Conservation (phyloP, 805 yeast species). For the Cyberlindnera subsufficiens region DNA sequence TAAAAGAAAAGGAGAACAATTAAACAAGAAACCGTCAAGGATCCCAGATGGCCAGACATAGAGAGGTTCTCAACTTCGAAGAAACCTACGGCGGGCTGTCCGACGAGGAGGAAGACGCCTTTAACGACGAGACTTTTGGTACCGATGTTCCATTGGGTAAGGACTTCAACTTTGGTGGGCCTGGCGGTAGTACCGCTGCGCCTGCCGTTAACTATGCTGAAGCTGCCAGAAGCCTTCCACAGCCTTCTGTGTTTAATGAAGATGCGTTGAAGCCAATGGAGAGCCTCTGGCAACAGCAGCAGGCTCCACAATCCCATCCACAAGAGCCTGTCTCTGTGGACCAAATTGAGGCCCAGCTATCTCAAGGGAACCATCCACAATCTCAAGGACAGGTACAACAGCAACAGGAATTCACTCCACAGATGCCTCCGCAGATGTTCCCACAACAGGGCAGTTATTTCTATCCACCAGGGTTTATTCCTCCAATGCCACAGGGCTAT, state of each 20-base stretch:
- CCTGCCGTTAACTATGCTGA: constrained; percentile 36
- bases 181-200: constrained; percentile 1
- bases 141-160: constrained; percentile 43
- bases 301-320: constrained; percentile 13
- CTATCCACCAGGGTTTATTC: constrained; percentile 25
- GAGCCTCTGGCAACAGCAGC: constrained; percentile 52
- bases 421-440: constrained; percentile 18
- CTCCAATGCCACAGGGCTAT: constrained; percentile 11
- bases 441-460: constrained; percentile 12
- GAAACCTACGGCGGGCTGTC: constrained; percentile 72
- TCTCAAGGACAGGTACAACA: constrained; percentile 23
- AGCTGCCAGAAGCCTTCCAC: constrained; percentile 28
- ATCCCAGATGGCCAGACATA: constrained; percentile 11
- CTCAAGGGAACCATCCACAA: constrained; percentile 13
- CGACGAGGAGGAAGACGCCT: constrained; percentile 75
- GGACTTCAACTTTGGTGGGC: constrained; percentile 59
- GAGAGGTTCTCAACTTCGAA: constrained; percentile 60
- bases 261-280: constrained; percentile 62
- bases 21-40: background rate
- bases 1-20: background rate
- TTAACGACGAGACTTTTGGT: constrained; percentile 80
- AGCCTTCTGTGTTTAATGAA: constrained; percentile 21
- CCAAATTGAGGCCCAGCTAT: constrained; percentile 70
- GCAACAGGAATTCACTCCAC: constrained; percentile 22
- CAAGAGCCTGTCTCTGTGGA: constrained; percentile 57